Evolutionary conservation across 2,329 filamentous ascomycete genomes (phyloP).

Genomic region (Blumeria hordei): DNA sequence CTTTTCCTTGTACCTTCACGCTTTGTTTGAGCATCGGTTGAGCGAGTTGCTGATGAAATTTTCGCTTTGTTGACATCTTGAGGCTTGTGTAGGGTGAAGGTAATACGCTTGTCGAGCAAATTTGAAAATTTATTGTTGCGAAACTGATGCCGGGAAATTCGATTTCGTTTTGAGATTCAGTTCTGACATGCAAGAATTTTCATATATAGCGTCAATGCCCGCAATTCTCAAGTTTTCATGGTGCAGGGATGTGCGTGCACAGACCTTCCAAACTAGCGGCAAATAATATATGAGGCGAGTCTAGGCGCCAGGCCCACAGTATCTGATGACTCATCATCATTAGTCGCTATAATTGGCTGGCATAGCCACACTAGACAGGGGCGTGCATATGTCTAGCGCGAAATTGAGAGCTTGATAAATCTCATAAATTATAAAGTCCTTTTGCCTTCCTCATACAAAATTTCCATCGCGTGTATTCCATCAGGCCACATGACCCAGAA

Average conservation of each 20-base stretch:
- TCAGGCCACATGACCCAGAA: background rate
- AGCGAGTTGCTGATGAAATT: constrained; percentile 31
- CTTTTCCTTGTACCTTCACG: constrained; percentile 25
- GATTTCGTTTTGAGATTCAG: too few relatives aligned
- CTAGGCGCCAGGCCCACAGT: background rate
- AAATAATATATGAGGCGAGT: background rate
- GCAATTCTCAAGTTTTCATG: background rate
- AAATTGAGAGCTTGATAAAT: background rate
- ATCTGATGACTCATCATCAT: background rate
- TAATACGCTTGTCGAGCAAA: too few relatives aligned
- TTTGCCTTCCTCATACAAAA: background rate
- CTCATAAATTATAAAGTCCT: background rate
- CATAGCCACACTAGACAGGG: background rate
- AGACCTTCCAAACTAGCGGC: background rate
- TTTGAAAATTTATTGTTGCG: too few relatives aligned
- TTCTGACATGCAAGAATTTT: too few relatives aligned
- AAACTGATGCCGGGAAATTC: too few relatives aligned
- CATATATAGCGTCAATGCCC: too few relatives aligned
- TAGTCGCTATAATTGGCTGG: background rate
- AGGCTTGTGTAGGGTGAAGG: background rate
- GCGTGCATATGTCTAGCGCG: background rate
- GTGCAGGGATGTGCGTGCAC: background rate
- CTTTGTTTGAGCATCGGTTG: constrained; percentile 28
- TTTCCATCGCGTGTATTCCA: background rate
- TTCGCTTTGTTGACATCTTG: constrained; percentile 35